Evolutionary conservation across 352 stramenopile species (phyloP).

Genomic region (Globisporangium ultimum): DNA sequence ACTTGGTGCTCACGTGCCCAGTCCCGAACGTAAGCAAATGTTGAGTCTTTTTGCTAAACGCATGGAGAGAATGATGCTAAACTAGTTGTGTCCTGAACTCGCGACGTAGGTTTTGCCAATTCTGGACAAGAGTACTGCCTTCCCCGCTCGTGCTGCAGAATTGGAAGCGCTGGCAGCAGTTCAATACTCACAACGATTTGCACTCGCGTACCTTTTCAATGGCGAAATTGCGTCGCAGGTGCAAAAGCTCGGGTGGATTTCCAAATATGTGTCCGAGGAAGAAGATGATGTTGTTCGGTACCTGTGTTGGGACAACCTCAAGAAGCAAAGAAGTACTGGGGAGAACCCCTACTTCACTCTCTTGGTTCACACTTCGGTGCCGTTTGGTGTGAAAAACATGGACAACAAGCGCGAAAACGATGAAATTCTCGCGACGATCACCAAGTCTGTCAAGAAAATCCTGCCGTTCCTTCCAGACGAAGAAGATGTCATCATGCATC

Average conservation of each 20-base stretch:
- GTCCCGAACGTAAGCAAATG: conserved; percentile 35
- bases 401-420: conserved; percentile 48
- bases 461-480: conserved; percentile 51
- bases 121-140: conserved; percentile 42
- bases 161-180: conserved; percentile 41
- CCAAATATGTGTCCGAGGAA: conserved; percentile 49
- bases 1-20: conserved; percentile 68
- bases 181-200: conserved; percentile 68
- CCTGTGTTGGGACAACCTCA: conserved; percentile 74
- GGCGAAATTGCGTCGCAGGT: conserved; percentile 29
- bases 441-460: conserved; percentile 42
- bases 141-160: conserved; percentile 22
- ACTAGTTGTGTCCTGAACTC: background rate
- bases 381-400: conserved; percentile 57
- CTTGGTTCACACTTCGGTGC: conserved; percentile 66
- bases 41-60: too few relatives aligned
- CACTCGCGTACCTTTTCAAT: conserved; percentile 62
- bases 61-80: too few relatives aligned
- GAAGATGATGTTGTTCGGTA: conserved; percentile 72
- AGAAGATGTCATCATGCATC: conserved; percentile 49
- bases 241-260: conserved; percentile 49
- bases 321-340: conserved; percentile 29
- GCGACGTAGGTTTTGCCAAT: conserved; percentile 35
- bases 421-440: conserved; percentile 49
- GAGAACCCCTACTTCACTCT: conserved; percentile 23